Conservation (phyloP, 2,329 filamentous ascomycete species). For the Calonectria pauciramosa region DNA sequence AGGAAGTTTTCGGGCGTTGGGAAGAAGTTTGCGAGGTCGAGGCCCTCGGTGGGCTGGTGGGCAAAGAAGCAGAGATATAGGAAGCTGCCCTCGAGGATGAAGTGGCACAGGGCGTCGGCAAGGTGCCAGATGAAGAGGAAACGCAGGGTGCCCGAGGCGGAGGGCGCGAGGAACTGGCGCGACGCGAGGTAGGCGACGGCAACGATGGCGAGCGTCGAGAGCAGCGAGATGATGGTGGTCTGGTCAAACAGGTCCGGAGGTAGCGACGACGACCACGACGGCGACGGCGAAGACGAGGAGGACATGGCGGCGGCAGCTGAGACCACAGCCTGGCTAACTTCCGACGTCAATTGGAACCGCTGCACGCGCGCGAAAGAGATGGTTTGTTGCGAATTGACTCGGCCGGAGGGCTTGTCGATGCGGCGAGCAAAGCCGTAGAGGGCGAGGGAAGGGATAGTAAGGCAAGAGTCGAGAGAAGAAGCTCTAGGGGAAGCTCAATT, state of each 20-base stretch:
- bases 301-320: conserved; percentile 21
- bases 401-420: neutral
- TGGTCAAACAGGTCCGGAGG: conserved; percentile 71
- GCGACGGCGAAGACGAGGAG: neutral
- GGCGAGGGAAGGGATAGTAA: neutral
- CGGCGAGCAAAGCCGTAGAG: neutral
- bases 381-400: neutral
- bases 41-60: conserved; percentile 52
- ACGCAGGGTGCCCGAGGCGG: conserved; percentile 71
- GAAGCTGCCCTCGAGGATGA: conserved; percentile 91
- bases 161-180: conserved; percentile 59
- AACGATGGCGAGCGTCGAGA: conserved; percentile 66
- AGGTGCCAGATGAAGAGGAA: conserved; percentile 95
- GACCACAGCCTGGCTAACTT: conserved; percentile 1
- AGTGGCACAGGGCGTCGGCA: conserved; percentile 92
- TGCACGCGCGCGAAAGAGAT: neutral
- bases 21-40: conserved; percentile 52
- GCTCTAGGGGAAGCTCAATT: neutral
- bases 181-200: conserved; percentile 65
- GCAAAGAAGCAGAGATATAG: conserved; percentile 94
- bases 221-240: conserved; percentile 71
- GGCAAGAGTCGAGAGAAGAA: too few relatives aligned
- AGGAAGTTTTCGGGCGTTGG: conserved; percentile 68
- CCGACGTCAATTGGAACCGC: conserved; percentile 25
- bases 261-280: conserved; percentile 47